A percentile compares a stretch with the other conserved stretches of the same genome.
phyloP scores from a whole-genome alignment of 176 grass and related monocot species.

The Triticum dicoccoides region DNA sequence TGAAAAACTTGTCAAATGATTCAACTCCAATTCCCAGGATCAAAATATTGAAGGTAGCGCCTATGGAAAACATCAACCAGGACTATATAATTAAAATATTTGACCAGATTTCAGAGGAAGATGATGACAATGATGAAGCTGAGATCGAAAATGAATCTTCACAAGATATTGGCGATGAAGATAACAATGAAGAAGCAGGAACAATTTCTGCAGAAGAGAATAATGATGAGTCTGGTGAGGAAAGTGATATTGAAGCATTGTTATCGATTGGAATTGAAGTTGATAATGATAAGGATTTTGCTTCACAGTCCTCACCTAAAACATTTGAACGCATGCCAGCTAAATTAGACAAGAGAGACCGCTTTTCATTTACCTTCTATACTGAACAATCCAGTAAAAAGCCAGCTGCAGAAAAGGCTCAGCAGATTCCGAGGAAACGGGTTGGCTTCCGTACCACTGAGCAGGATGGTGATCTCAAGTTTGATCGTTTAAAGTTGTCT shows the following conservation, averaged over 20 bases:
- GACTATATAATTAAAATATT: conserved; percentile 90
- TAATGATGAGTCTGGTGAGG: conserved; percentile 42
- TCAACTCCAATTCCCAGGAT: conserved; percentile 53
- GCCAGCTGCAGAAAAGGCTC: conserved; percentile 26
- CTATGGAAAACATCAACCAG: conserved; percentile 64
- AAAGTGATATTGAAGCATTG: conserved; percentile 52
- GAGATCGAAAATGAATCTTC: conserved; percentile 57
- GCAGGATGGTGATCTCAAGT: conserved; percentile 50
- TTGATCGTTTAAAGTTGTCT: conserved; percentile 73
- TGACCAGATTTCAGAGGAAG: conserved; percentile 83
- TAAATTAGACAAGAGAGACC: conserved; percentile 74
- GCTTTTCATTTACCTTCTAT: conserved; percentile 75
- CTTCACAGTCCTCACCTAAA: conserved; percentile 26
- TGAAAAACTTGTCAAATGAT: conserved; percentile 59
- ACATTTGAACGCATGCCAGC: conserved; percentile 64
- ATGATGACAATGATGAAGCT: conserved; percentile 49
- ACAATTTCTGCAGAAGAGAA: conserved; percentile 48
- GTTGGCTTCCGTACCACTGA: conserved; percentile 26
- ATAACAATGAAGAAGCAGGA: conserved; percentile 64
- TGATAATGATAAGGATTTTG: conserved; percentile 41
- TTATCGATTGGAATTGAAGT: conserved; percentile 49
- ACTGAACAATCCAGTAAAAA: conserved; percentile 54
- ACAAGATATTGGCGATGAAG: conserved; percentile 52
- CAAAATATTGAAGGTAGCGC: conserved; percentile 75
- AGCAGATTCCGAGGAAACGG: conserved; percentile 43